Conservation (phyloP, 225 moss, liverwort and hornwort species). For the Pseudisothecium myosuroides region DNA sequence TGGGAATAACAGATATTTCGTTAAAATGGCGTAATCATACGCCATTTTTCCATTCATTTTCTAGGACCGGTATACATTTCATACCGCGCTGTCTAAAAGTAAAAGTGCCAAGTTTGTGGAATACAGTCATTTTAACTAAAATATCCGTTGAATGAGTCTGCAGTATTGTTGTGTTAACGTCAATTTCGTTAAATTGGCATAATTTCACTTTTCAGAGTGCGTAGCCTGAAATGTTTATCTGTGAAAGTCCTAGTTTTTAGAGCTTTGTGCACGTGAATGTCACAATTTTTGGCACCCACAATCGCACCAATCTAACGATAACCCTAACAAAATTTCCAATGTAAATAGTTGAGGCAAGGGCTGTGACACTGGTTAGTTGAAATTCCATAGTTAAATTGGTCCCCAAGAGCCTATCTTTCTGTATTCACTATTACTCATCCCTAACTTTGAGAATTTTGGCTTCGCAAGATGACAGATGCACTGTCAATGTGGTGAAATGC, state of each 20-base stretch:
- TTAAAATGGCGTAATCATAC: too few relatives aligned
- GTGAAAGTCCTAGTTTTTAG: background rate
- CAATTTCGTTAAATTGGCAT: background rate
- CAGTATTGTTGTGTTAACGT: background rate
- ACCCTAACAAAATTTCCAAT: background rate
- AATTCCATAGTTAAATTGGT: background rate
- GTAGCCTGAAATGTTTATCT: background rate
- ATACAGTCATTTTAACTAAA: too few relatives aligned
- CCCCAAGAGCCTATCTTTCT: background rate
- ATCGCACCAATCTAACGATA: background rate
- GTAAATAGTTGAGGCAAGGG: background rate
- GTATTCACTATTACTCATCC: background rate
- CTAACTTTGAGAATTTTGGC: background rate
- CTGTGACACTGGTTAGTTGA: background rate
- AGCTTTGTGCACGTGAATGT: background rate
- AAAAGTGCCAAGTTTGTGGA: too few relatives aligned
- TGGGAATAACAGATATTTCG: background rate
- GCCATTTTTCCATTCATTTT: too few relatives aligned
- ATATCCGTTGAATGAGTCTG: too few relatives aligned
- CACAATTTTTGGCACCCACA: background rate
- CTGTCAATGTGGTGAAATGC: background rate
- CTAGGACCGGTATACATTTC: too few relatives aligned
- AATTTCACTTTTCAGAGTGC: background rate
- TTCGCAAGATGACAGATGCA: background rate
- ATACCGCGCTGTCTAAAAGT: too few relatives aligned